Base-by-base conservation (phyloP, 23 red algal species). In the Gracilaria domingensis region DNA sequence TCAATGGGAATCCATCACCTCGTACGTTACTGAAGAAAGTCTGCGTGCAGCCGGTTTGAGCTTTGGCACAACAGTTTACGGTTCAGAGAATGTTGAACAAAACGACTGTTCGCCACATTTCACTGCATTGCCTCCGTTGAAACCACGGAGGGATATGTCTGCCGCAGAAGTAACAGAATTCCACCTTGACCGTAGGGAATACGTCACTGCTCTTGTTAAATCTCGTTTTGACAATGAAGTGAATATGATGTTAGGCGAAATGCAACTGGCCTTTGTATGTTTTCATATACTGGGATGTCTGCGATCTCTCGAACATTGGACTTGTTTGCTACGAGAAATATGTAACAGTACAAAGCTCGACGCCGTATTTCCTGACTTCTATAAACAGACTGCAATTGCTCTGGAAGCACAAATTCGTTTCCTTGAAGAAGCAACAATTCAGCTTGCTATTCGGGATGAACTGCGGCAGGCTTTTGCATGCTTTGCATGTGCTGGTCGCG, bases 211-310 rank as follows among this genome's bases (percentile, higher is more conserved):
- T 50, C 72, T 77, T 4, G 72, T 50, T 1, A 50, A 77, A 3
- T 77, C 39, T 50, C 72, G 72, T 50, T 77, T 25, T 77, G 42
- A 35, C 26, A 51, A 16, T 49, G n/a, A 77, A 1, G 0, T 50
- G 50, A 20, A 77, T 0, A 33, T 20, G 45, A 25, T 77, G 26
- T 51, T 77, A 17, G 72, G 72, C 16, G 72, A 77, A 51, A 1
- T 77, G 72, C 72, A 77, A 23, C 23, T 77, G 12, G 72, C 72
- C 72, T 77, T 77, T 25, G 45, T 77, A 26, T 77, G 72, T 50
- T 77, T 77, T 77, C 72, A 51, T 30, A 77, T 77, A 0, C 20
- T 77, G 0, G 72, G 72, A 9, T 77, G 72, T 51, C 38, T 77
- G 23, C 45, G 72, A 29, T 77, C 72, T 28, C 45, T 77, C 12